These are phyloP conservation scores for Artomyces pyxidatus DNA, from an alignment of 768 basidiomycete species.

Conservation along the genomic window DNA sequence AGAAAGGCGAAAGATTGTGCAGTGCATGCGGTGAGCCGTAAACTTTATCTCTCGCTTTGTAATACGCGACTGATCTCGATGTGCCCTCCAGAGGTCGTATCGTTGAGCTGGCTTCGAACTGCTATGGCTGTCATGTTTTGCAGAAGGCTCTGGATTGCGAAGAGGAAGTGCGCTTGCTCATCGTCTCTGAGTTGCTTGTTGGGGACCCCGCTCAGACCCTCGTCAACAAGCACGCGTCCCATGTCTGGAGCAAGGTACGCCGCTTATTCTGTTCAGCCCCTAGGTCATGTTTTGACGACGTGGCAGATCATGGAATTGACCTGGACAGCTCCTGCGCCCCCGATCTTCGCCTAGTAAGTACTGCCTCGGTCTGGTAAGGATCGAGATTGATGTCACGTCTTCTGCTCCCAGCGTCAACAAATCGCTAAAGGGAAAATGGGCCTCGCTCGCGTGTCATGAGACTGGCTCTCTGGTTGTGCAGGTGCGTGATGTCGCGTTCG, in stretches of 20 bases:
- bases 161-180: constrained; percentile 74
- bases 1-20: constrained; percentile 72
- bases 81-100: constrained; percentile 52
- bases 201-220: constrained; percentile 82
- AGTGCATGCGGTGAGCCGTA: constrained; percentile 83
- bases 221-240: constrained; percentile 86
- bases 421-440: constrained; percentile 84
- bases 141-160: constrained; percentile 90
- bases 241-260: constrained; percentile 91
- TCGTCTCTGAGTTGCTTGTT: constrained; percentile 77
- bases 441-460: constrained; percentile 82
- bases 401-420: constrained; percentile 61
- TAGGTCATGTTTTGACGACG: constrained; percentile 3
- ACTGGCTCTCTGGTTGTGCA: constrained; percentile 85
- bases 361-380: not conserved
- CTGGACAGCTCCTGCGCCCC: constrained; percentile 82
- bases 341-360: constrained; percentile 81
- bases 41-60: not conserved
- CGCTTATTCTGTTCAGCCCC: not conserved
- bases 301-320: constrained; percentile 80
- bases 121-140: constrained; percentile 83
- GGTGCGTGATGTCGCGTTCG: constrained; percentile 30
- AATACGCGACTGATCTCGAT: not conserved
- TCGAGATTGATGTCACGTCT: constrained; percentile 1
- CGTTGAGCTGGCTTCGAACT: constrained; percentile 82